Evolutionary conservation across 2,329 filamentous ascomycete genomes (phyloP).

Genomic region (Aspergillus versicolor): DNA sequence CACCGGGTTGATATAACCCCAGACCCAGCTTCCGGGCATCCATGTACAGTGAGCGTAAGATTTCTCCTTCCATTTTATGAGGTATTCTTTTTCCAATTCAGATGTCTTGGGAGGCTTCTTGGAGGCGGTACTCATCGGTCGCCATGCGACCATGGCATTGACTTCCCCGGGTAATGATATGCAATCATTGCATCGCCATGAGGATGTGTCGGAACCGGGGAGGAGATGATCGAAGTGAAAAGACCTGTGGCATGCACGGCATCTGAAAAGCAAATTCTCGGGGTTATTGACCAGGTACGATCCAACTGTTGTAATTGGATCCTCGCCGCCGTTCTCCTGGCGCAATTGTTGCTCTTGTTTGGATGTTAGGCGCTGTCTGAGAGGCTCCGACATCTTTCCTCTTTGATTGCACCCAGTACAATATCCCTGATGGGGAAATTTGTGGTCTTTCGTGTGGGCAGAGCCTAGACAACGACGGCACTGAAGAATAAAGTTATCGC

Average conservation of each 20-base stretch:
- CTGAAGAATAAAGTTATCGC: slow-evolving; percentile 80
- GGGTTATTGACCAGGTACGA: slow-evolving; percentile 69
- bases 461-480: slow-evolving; percentile 79
- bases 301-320: slow-evolving; percentile 69
- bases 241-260: slow-evolving; percentile 69
- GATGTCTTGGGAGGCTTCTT: slow-evolving; percentile 21
- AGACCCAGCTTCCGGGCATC: slow-evolving; percentile 89
- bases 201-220: slow-evolving; percentile 25
- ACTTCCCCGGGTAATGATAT: slow-evolving; percentile 64
- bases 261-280: slow-evolving; percentile 79
- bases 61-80: slow-evolving; percentile 79
- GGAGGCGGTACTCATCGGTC: slow-evolving; percentile 65
- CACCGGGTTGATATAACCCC: slow-evolving; percentile 60
- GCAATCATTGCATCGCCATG: slow-evolving; percentile 81
- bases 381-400: slow-evolving; percentile 72
- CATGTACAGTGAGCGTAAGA: slow-evolving; percentile 83
- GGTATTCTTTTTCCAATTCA: slow-evolving; percentile 84
- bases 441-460: slow-evolving; percentile 65
- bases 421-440: slow-evolving; percentile 66
- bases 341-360: slow-evolving; percentile 82
- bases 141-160: slow-evolving; percentile 82
- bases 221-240: slow-evolving; percentile 86
- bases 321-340: slow-evolving; percentile 72
- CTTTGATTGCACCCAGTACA: slow-evolving; percentile 69
- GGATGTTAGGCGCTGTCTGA: slow-evolving; percentile 69